phyloP scores from a whole-genome alignment of 2,329 filamentous ascomycete genomes.

The Ceratocystis eucalypticola region DNA sequence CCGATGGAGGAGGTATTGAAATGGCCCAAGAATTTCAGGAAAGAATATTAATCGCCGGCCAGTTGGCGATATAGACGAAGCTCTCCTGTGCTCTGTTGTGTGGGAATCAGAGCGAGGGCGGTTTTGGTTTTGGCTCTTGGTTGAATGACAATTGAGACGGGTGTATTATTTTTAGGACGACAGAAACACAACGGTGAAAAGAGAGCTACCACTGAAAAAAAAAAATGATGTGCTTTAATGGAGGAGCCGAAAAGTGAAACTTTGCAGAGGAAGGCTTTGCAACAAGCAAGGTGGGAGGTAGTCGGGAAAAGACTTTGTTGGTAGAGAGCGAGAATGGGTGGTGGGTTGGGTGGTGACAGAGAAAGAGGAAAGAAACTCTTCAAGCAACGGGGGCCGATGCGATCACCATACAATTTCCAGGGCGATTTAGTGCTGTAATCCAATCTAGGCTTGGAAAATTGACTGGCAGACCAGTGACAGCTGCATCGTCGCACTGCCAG shows the following conservation, averaged over 20 bases:
- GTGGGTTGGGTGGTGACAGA: background rate
- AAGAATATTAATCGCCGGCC: slow-evolving; percentile 8
- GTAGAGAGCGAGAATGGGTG: background rate
- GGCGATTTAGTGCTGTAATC: slow-evolving; percentile 8
- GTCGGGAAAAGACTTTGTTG: slow-evolving; percentile 4
- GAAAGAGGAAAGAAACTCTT: slow-evolving; percentile 15
- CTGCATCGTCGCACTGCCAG: background rate
- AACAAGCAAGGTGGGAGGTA: background rate
- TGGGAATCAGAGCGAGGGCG: background rate
- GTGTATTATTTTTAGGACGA: background rate
- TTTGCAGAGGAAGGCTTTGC: background rate
- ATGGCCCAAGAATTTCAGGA: slow-evolving; percentile 18
- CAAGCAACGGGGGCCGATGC: slow-evolving; percentile 18
- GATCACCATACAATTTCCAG: slow-evolving; percentile 18
- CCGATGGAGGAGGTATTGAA: slow-evolving; percentile 18
- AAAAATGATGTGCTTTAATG: background rate
- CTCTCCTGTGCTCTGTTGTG: background rate
- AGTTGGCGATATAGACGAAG: background rate
- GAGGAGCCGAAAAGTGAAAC: background rate
- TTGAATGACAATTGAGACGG: background rate
- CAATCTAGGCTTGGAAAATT: slow-evolving; percentile 1
- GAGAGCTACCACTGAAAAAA: background rate
- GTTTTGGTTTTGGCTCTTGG: background rate
- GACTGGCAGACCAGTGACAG: background rate
- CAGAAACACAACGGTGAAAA: background rate